Base-by-base conservation (phyloP, 192 early-diverging fungal species). In the Coemansia sp. region DNA sequence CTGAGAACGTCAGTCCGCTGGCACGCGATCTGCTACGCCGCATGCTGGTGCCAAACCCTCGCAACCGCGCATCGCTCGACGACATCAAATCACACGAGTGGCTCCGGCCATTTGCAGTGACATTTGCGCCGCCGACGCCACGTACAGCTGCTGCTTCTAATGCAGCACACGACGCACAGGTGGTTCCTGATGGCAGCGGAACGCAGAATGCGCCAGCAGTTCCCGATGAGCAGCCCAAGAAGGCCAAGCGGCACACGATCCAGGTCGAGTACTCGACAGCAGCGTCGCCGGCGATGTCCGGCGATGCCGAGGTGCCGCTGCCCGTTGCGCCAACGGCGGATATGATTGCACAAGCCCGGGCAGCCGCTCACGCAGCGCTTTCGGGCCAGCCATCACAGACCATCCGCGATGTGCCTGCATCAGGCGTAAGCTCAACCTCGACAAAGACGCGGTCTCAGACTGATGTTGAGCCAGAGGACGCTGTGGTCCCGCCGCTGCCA, bases 1-100 rank as follows among this genome's bases (percentile, higher is more conserved):
- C 97, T 0, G 90, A 97, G 3, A 86, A 92, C 67, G 87, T 99
- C 57, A 87, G 85, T 52, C 43, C 82, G 3, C 82, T 85, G 27
- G 93, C 94, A 0, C 84, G 87, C 41, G 91, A 95, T 67, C 66
- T 99, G 64, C 73, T 99, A 25, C 73, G 79, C 57, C 86, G 89
- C 59, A 99, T 99, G 92, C 76, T 99, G 10, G 92, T 94, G 10
- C 93, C 95, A 9, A 91, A 98, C 66, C 95, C 97, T 5, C 52
- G 75, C 14, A 79, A 88, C 57, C 84, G 93, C 57, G 89, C 88
- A 25, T 83, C 85, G 7, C 88, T 95, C 73, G 79, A 83, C 27
- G 85, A 82, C 6, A 92, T 95, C 45, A 93, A 90, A 84, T 68
- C 78, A 7, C 94, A 96, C 68, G 74, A 78, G 15, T 89, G 88